These are phyloP conservation scores for Tolypocladium pustulatum DNA, from an alignment of 2,329 filamentous ascomycete genomes.

Conservation along the genomic window DNA sequence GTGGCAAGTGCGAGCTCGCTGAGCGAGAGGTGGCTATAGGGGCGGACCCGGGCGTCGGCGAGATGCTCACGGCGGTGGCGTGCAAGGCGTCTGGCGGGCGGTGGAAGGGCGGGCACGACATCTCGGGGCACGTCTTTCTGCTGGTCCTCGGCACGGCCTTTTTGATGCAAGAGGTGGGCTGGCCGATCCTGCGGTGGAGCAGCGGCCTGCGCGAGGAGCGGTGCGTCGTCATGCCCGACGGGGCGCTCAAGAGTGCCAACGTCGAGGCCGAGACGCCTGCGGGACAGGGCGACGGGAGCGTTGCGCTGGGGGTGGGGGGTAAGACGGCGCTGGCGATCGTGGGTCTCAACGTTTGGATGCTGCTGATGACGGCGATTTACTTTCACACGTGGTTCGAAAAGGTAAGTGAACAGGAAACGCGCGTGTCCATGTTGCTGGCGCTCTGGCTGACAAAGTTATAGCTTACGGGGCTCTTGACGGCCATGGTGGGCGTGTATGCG, in stretches of 20 bases:
- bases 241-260: slow-evolving; percentile 49
- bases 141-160: slow-evolving; percentile 77
- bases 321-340: slow-evolving; percentile 54
- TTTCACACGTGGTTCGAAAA: slow-evolving; percentile 99
- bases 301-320: slow-evolving; percentile 32
- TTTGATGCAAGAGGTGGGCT: slow-evolving; percentile 68
- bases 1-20: slow-evolving; percentile 66
- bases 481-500: slow-evolving; percentile 33
- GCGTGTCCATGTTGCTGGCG: background rate
- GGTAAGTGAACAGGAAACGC: slow-evolving; percentile 36
- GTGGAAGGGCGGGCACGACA: slow-evolving; percentile 93
- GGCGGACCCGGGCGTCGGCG: slow-evolving; percentile 26
- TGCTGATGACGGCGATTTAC: slow-evolving; percentile 96
- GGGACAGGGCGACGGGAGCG: slow-evolving; percentile 12
- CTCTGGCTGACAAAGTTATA: slow-evolving; percentile 17
- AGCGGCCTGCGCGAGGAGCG: slow-evolving; percentile 46
- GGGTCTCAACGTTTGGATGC: slow-evolving; percentile 79
- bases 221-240: slow-evolving; percentile 54
- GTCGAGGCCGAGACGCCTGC: slow-evolving; percentile 28
- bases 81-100: slow-evolving; percentile 74
- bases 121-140: slow-evolving; percentile 91
- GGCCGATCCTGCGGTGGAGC: slow-evolving; percentile 36
- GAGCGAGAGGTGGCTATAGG: slow-evolving; percentile 35
- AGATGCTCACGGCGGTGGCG: slow-evolving; percentile 60
- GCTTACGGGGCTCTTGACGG: slow-evolving; percentile 44